These are phyloP conservation scores for Suillus cothurnatus DNA, from an alignment of 768 basidiomycete species.

Conservation along the genomic window DNA sequence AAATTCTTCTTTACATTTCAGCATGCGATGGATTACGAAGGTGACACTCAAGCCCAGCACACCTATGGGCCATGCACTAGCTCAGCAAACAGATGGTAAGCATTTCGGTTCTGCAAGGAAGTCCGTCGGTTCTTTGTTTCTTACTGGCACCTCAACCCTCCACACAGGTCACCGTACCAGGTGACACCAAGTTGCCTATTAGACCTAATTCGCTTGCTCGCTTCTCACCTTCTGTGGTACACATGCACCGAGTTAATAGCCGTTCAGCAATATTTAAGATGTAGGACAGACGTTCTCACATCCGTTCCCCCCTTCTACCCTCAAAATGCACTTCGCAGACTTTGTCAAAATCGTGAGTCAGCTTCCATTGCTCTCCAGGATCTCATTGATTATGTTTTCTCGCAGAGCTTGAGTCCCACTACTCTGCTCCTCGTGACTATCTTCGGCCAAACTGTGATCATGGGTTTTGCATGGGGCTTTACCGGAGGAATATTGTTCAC, in stretches of 20 bases:
- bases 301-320: too few species aligned
- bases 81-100: too few species aligned
- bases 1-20: too few species aligned
- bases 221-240: neutral
- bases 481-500: neutral
- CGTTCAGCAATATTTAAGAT: neutral
- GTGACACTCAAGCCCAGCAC: too few species aligned
- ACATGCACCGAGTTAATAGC: neutral
- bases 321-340: neutral
- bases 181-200: neutral
- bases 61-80: too few species aligned
- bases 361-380: neutral
- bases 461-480: conserved; percentile 4
- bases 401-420: neutral
- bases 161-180: neutral
- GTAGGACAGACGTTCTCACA: neutral
- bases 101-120: neutral
- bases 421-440: neutral
- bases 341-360: neutral
- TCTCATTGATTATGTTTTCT: neutral
- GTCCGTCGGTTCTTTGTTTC: neutral
- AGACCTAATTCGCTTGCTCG: neutral
- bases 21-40: too few species aligned
- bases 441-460: neutral
- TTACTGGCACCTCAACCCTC: too few species aligned